phyloP scores from a whole-genome alignment of 176 grass and related monocot genomes.

The Lolium perenne region DNA sequence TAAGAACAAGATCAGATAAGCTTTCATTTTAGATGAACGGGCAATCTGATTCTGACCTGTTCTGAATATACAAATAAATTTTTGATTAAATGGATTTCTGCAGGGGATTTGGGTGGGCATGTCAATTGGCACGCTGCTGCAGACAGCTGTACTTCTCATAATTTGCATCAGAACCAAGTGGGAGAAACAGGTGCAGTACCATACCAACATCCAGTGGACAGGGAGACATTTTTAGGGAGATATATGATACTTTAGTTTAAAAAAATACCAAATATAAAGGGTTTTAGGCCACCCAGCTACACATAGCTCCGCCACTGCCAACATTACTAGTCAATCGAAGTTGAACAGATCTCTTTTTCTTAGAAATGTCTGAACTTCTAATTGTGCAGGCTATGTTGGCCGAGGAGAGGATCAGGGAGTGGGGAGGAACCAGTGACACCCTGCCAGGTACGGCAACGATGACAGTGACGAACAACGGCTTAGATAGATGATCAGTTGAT shows the following conservation, averaged over 20 bases:
- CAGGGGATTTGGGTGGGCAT: slow-evolving; percentile 97
- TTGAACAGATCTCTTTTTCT: neutral
- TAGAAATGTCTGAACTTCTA: neutral
- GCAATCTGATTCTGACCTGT: neutral
- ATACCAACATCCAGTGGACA: neutral
- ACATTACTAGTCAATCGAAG: neutral
- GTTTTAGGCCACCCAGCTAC: too few species aligned
- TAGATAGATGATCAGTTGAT: neutral
- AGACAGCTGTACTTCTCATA: slow-evolving; percentile 64
- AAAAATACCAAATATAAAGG: too few species aligned
- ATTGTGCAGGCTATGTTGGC: slow-evolving; percentile 60
- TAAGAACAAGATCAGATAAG: slow-evolving; percentile 23
- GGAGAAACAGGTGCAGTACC: slow-evolving; percentile 71
- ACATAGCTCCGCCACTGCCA: too few species aligned
- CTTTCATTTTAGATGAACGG: neutral
- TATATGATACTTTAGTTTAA: too few species aligned
- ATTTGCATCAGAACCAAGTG: slow-evolving; percentile 85
- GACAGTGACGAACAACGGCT: neutral
- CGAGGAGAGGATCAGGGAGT: slow-evolving; percentile 64
- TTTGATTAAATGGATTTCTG: slow-evolving; percentile 16
- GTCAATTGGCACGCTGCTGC: slow-evolving; percentile 76
- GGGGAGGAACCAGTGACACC: slow-evolving; percentile 59
- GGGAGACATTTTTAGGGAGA: too few species aligned
- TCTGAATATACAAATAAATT: neutral
- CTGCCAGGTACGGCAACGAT: slow-evolving; percentile 28